Percentiles rank a stretch among this genome's conserved stretches.
phyloP scores from a whole-genome alignment of 371 early-diverging fungal species.

The Mucor mucedo region DNA sequence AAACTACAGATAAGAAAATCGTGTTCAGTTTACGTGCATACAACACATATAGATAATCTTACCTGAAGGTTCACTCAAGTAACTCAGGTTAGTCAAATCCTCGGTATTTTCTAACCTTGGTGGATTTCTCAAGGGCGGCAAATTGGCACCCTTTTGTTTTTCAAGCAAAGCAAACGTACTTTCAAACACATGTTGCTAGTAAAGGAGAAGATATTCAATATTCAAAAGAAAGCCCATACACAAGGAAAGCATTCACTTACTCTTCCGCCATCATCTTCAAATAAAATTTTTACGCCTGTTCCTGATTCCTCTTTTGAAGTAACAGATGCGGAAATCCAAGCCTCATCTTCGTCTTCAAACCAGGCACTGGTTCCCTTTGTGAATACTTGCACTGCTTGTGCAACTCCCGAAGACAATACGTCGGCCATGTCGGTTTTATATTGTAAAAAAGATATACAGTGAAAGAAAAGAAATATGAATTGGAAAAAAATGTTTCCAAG shows the following conservation, averaged over 20 bases:
- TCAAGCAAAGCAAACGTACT: conserved; percentile 71
- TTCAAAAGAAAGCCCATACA: neutral
- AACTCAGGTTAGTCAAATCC: conserved; percentile 89
- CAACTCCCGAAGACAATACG: conserved; percentile 41
- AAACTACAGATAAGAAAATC: conserved; percentile 49
- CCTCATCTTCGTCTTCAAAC: conserved; percentile 88
- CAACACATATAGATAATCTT: conserved; percentile 14
- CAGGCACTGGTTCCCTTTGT: conserved; percentile 82
- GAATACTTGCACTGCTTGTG: conserved; percentile 65
- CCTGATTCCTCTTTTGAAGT: conserved; percentile 61
- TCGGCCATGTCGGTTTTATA: conserved; percentile 10
- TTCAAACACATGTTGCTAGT: conserved; percentile 73
- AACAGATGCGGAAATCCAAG: conserved; percentile 82
- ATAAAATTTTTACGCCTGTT: conserved; percentile 61
- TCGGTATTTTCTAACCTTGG: conserved; percentile 88
- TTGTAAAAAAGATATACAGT: neutral
- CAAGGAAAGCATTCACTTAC: conserved; percentile 29
- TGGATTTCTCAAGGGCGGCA: conserved; percentile 92
- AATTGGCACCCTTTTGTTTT: conserved; percentile 64
- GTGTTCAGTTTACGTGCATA: neutral
- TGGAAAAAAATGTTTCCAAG: neutral
- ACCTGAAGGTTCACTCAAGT: conserved; percentile 92
- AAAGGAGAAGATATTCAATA: neutral
- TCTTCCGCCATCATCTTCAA: conserved; percentile 68
- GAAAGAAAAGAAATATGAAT: neutral